Evolutionary conservation across 2,329 filamentous ascomycete genomes (phyloP).

Genomic region (Thermochaetoides dissita): DNA sequence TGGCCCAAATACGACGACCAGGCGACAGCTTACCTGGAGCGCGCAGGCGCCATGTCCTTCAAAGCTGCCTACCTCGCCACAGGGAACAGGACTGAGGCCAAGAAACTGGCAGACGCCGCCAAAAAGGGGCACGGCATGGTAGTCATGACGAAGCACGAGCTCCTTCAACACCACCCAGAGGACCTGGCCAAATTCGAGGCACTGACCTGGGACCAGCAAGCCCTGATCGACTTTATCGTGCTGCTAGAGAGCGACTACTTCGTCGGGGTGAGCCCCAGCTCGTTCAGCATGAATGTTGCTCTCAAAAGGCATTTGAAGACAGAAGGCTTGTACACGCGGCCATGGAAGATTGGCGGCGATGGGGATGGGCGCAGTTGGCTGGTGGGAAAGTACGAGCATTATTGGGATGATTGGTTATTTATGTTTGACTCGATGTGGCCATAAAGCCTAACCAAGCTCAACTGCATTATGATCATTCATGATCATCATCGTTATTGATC

Average conservation of each 20-base stretch:
- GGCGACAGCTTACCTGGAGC: conserved; percentile 24
- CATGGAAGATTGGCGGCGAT: conserved; percentile 28
- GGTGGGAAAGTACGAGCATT: conserved; percentile 29
- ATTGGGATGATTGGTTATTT: conserved; percentile 35
- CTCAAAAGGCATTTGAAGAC: conserved; percentile 29
- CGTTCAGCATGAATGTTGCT: conserved; percentile 33
- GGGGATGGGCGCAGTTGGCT: conserved; percentile 30
- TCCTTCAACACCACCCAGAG: conserved; percentile 17
- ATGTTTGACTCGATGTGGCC: conserved; percentile 33
- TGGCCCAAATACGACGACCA: conserved; percentile 33
- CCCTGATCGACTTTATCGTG: conserved; percentile 28
- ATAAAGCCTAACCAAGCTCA: background rate
- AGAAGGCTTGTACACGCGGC: conserved; percentile 27
- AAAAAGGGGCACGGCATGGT: conserved; percentile 19
- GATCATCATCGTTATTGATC: background rate
- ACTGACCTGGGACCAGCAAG: conserved; percentile 32
- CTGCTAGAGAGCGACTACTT: conserved; percentile 27
- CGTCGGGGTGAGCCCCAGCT: conserved; percentile 31
- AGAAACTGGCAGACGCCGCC: conserved; percentile 24
- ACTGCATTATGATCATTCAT: background rate
- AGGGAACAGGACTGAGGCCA: conserved; percentile 28
- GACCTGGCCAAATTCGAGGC: conserved; percentile 22
- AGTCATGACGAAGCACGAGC: conserved; percentile 26
- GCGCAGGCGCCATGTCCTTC: conserved; percentile 20
- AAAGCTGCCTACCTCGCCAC: conserved; percentile 31